Percentiles rank a stretch among this genome's conserved stretches.
Evolutionary conservation across 2,329 filamentous ascomycete genomes (phyloP).

Genomic region (Verruconis gallopava): DNA sequence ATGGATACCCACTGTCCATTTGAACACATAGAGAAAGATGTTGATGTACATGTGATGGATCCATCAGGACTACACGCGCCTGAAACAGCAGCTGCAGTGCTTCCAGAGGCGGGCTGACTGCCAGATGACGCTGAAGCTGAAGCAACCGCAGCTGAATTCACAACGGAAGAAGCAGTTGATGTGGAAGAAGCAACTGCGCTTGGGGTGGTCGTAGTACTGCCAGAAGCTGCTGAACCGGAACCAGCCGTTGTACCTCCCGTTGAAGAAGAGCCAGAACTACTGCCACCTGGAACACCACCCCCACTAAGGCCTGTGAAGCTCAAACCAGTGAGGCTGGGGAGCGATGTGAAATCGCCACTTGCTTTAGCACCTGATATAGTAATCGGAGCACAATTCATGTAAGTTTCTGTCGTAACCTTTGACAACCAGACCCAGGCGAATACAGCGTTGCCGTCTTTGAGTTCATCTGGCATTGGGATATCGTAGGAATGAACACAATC

Average conservation of each 20-base stretch:
- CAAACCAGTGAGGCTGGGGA: constrained; percentile 4
- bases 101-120: background rate
- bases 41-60: background rate
- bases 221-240: no score
- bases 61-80: background rate
- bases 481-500: constrained; percentile 7
- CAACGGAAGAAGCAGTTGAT: background rate
- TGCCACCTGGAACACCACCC: background rate
- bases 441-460: constrained; percentile 1
- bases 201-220: no score
- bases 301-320: constrained; percentile 7
- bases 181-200: no score
- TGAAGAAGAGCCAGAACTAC: no score
- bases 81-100: background rate
- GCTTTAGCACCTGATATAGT: constrained; percentile 4
- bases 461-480: constrained; percentile 6
- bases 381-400: constrained; percentile 8
- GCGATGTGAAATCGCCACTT: constrained; percentile 1
- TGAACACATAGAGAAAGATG: background rate
- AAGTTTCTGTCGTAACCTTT: constrained; percentile 1
- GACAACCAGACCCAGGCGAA: constrained; percentile 7
- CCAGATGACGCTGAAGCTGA: background rate
- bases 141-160: no score
- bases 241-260: no score
- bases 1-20: background rate